Percentiles rank a stretch among this genome's conserved stretches.
Evolutionary conservation across 805 yeast species (phyloP).

Genomic region (Candida orba): DNA sequence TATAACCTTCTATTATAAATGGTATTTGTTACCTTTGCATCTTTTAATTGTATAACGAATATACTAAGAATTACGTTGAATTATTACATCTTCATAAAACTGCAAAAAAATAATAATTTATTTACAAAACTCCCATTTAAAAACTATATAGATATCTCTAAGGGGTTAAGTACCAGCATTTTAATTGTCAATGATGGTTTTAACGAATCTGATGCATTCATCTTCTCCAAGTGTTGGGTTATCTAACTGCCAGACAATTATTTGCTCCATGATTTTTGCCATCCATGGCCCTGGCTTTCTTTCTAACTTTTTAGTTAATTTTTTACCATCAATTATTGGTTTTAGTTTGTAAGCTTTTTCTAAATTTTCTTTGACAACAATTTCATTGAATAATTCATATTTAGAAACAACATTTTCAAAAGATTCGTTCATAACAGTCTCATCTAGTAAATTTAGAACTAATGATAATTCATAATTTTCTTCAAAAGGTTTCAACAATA

Average conservation of each 20-base stretch:
- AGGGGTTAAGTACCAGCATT: too few species aligned
- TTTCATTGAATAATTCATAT: constrained; percentile 13
- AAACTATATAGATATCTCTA: too few species aligned
- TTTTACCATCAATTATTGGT: constrained; percentile 74
- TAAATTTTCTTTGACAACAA: constrained; percentile 10
- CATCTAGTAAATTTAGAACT: constrained; percentile 24
- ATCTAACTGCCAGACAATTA: constrained; percentile 73
- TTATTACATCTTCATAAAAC: too few species aligned
- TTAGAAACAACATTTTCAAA: constrained; percentile 3
- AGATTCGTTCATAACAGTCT: constrained; percentile 3
- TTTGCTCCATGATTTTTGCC: constrained; percentile 43
- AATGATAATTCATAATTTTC: constrained; percentile 41
- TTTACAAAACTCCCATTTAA: too few species aligned
- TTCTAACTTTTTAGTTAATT: constrained; percentile 41
- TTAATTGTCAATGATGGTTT: constrained; percentile 14
- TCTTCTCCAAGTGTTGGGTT: constrained; percentile 49
- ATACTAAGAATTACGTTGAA: too few species aligned
- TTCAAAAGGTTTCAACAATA: constrained; percentile 46
- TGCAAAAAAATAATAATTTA: too few species aligned
- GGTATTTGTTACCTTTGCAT: too few species aligned
- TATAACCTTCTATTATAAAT: too few species aligned
- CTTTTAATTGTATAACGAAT: too few species aligned
- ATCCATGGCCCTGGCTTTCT: constrained; percentile 88
- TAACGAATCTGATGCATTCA: constrained; percentile 44
- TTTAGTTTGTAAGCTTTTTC: constrained; percentile 39